Base-by-base conservation (phyloP, 129 eudicot species). In the Solidago caesia region DNA sequence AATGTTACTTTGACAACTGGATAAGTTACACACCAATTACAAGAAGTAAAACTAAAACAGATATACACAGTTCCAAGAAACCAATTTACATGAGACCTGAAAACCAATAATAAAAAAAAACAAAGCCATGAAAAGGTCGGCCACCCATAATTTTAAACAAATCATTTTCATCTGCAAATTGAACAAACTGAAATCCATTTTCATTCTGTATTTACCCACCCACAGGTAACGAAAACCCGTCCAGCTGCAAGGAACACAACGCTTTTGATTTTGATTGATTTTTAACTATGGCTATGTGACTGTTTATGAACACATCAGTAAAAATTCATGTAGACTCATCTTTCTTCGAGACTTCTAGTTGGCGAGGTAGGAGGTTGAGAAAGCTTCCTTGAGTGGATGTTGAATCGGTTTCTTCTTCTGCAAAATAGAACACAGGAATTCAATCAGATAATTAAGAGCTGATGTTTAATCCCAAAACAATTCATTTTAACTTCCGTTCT, bases 341-440 rank as follows among this genome's bases (percentile, higher is more conserved):
- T 70, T 68, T 65, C 81, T 88, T 86, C 0, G 90, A 77, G 51
- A 78, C 81, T 79, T 84, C 93, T 39, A 72, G 58, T 14, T 77
- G 82, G 51, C 79, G 82, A 62, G 96, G 92, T 62, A 92, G 76
- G 7, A 87, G 80, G 61, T 83, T 92, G 13, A 87, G 96, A 80
- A 89, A 92, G 76, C 97, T 89, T 81, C 97, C 97, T 14, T 89
- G 92, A 44, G 83, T 82, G 26, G 96, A 61, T 51, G 87, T 62
- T 14, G 92, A 66, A 63, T 89, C 86, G 25, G 84, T 77, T 42
- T 89, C 96, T 75, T 92, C 92, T 61, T 81, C 97, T 88, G 85
- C 57, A 75, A 71, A 47, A 3, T 8, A 45, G 52, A 49, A 41
- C 29, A 71, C 33, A 56, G 27, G 16, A 56, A 68, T 68, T 47